Evolutionary conservation across 805 yeast genomes (phyloP), one percentile per base, ranked within the genome.

Genomic region (Metschnikowia colocasiae): DNA sequence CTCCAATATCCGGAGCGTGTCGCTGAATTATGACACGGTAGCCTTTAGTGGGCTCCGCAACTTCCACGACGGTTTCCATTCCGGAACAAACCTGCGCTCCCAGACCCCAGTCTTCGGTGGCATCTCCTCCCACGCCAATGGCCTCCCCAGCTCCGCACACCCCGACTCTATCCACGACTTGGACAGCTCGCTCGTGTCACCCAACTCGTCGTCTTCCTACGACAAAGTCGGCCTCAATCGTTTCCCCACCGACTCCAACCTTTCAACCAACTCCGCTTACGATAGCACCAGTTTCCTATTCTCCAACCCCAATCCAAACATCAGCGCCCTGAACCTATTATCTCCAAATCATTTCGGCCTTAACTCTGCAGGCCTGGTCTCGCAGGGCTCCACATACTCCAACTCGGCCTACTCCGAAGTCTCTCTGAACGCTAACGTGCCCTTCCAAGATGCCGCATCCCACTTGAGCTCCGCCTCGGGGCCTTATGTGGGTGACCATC

Each of bases 381-480:
- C 42, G 12, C 47, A 46, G 13, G 45, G 47, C 43, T 40, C 59
- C 23, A 45, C 55, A 20, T 53, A 50, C 40, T 65, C 72, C 8
- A 40, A 62, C 10, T 39, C 42, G 5, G 42, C 42, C 0, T 66
- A 67, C 50, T 66, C 73, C 5, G 76, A 71, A 7, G 62, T 58
- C 23, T 63, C 70, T 1, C 67, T 69, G 52, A 63, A 63, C 40
- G 71, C 73, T 3, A 65, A 62, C 18, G 61, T 68, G 23, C 73
- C 74, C 4, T 71, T 56, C 48, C 59, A 61, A 22, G 74, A 69
- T 43, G 73, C 73, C 0, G 54, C 59, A 16, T 64, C 71, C 23
- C 70, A 68, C 26, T 58, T 63, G 37, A 58, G 65, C 34, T 38
- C 40, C 1, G 46, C 48, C 1, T 39, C 52, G 12, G 20, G 46